Evolutionary conservation across 1,284 basidiomycete genomes (phyloP), one percentile per base, ranked within the genome.

Genomic region (Tausonia pullulans): DNA sequence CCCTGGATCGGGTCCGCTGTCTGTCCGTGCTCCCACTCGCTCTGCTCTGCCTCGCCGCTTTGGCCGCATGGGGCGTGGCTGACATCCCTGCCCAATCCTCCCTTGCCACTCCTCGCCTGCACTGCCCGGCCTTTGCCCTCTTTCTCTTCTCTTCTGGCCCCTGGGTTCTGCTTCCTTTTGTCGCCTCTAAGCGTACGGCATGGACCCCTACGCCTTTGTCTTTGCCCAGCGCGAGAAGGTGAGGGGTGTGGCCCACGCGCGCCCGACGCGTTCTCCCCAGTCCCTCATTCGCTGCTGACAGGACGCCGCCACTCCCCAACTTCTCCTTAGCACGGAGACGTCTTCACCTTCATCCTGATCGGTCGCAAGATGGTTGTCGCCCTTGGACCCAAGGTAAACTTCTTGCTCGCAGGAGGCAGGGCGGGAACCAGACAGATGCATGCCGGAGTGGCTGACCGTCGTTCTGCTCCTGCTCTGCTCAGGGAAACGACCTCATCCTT

Each of bases 321-420:
- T n/a, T 7, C 57, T 57, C 53, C 58, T 53, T 69, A 82, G 81
- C 79, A 84, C 67, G 84, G 84, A 52, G 81, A 84, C 62, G 85
- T 97, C n/a, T 98, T 98, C 78, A 96, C 95, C 0, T 97, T 95
- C 75, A 80, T 92, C 58, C 80, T 99, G 8, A 79, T 98, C 55
- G 95, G 95, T 55, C 84, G 91, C 67, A 85, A 84, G 63, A 84
- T 98, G 69, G 98, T 95, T 0, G 94, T 95, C 63, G 87, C 92
- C 1, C 82, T 99, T 41, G 90, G 94, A 49, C 81, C 91, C 51
- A 89, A 90, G 58, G 65, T 66, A 27, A 57, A 60, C 13, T 46
- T 6, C 6, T n/a, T 27, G 56, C 16, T 39, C 41, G n/a, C 10
- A 49, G n/a, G 48, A 49, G 10, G 48, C 10, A 49, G 10, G n/a